Base-by-base conservation (phyloP, 805 yeast species). In the Suhomyces sp. region DNA sequence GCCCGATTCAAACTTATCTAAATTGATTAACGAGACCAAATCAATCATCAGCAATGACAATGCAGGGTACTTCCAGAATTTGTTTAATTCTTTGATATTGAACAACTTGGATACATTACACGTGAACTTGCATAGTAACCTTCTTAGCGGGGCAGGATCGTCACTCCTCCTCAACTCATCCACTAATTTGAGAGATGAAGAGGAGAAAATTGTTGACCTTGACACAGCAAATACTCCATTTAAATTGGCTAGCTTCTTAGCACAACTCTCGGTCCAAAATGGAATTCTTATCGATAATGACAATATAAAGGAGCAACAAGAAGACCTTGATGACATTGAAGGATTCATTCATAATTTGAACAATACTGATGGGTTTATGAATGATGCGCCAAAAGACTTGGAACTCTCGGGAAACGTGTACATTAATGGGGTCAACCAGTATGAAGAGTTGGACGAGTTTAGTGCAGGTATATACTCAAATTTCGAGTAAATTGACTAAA, bases 381-480 rank as follows among this genome's bases (percentile, higher is more conserved):
- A 19, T 9, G 28, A 20, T 4, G 25, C 12, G 12, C 23, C 31
- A 14, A 29, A 22, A 16, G 43, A 43, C 17, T 28, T 36, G n/a
- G 58, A 47, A 17, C 43, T 39, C 58, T 71, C 58, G 1, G 74
- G 72, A 9, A 68, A 68, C 41, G 51, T 56, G 11, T 68, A 58
- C 44, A 50, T 68, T 22, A 65, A 63, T 47, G 56, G 42, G 34
- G 43, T 65, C 38, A 65, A 64, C 46, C 60, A 56, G 25, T 48
- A 60, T 20, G 80, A 76, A 12, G 88, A 81, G 44, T 70, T 90
- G 38, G 95, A 86, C 46, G 96, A 88, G 41, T 72, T 90, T 47
- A 82, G 95, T 61, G 97, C 97, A 4, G 74, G 88, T 46, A 90
- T 90, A 6, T 90, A 90, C 58, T 83, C 95, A 13, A 88, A 88